phyloP scores from a whole-genome alignment of 2,329 filamentous ascomycete genomes.

The Sporothrix mexicana region DNA sequence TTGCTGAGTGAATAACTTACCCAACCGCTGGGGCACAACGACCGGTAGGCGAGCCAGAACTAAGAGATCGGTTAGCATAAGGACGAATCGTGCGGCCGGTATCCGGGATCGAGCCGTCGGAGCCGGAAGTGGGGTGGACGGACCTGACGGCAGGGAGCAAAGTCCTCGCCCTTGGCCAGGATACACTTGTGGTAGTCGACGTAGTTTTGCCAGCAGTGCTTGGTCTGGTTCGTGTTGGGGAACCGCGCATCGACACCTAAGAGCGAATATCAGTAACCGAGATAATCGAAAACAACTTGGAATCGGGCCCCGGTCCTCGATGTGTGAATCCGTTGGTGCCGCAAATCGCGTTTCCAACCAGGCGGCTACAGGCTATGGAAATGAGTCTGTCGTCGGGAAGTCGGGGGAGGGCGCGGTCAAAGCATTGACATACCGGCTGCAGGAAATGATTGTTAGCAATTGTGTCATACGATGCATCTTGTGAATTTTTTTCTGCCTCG shows the following conservation, averaged over 20 bases:
- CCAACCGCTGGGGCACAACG: conserved; percentile 93
- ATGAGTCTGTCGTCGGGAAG: background rate
- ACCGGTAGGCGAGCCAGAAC: conserved; percentile 97
- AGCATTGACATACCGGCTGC: conserved; percentile 37
- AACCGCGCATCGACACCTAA: conserved; percentile 98
- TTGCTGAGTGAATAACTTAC: conserved; percentile 33
- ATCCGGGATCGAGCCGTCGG: background rate
- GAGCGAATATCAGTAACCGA: conserved; percentile 1
- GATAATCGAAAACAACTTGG: no score
- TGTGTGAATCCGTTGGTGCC: no score
- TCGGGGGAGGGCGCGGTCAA: background rate
- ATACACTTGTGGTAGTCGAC: conserved; percentile 99
- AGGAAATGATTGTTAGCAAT: conserved; percentile 29
- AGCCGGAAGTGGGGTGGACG: conserved; percentile 35
- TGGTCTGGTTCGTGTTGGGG: conserved; percentile 97
- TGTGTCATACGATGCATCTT: conserved; percentile 37
- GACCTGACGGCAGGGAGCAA: conserved; percentile 96
- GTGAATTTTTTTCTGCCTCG: conserved; percentile 29
- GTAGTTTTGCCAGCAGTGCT: conserved; percentile 99
- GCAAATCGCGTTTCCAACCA: background rate
- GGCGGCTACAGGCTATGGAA: no score
- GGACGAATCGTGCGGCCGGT: background rate
- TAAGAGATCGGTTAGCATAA: conserved; percentile 51
- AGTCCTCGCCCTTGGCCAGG: conserved; percentile 97
- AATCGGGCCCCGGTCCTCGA: no score